Evolutionary conservation across 1,284 basidiomycete species (phyloP).

Genomic region (Puccinia polysora): DNA sequence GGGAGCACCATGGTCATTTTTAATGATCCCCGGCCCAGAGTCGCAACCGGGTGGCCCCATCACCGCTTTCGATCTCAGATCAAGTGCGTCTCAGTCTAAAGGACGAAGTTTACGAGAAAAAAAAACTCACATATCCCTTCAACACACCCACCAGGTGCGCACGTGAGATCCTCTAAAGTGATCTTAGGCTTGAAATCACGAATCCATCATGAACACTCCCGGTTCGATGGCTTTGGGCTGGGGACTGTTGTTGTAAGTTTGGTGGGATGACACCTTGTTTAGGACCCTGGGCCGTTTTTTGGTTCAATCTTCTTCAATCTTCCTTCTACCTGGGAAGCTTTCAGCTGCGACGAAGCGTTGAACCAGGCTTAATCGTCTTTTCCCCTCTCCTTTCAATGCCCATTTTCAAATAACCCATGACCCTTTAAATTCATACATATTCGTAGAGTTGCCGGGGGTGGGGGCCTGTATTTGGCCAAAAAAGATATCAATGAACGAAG

Average conservation of each 20-base stretch:
- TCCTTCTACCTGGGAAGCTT: not conserved
- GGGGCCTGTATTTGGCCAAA: constrained; percentile 50
- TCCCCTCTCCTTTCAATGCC: not conserved
- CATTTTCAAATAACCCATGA: not conserved
- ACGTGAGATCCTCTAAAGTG: too few relatives aligned
- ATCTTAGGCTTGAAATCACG: too few relatives aligned
- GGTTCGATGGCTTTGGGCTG: constrained; percentile 42
- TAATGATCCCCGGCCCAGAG: too few relatives aligned
- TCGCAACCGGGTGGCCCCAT: too few relatives aligned
- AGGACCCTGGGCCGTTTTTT: not conserved
- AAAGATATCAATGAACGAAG: constrained; percentile 56
- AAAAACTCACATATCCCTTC: too few relatives aligned
- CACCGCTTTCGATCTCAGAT: too few relatives aligned
- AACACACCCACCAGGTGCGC: too few relatives aligned
- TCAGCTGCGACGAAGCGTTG: not conserved
- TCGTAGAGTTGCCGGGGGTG: constrained; percentile 54
- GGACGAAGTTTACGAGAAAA: too few relatives aligned
- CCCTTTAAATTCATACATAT: not conserved
- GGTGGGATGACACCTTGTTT: not conserved
- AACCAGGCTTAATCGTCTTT: not conserved
- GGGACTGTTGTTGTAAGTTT: constrained; percentile 37
- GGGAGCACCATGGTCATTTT: too few relatives aligned
- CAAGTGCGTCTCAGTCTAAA: too few relatives aligned
- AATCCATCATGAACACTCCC: constrained; percentile 44
- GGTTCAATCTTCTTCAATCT: not conserved